These are phyloP conservation scores for Triticum dicoccoides DNA, from an alignment of 176 grass and related monocot species.

Conservation along the genomic window DNA sequence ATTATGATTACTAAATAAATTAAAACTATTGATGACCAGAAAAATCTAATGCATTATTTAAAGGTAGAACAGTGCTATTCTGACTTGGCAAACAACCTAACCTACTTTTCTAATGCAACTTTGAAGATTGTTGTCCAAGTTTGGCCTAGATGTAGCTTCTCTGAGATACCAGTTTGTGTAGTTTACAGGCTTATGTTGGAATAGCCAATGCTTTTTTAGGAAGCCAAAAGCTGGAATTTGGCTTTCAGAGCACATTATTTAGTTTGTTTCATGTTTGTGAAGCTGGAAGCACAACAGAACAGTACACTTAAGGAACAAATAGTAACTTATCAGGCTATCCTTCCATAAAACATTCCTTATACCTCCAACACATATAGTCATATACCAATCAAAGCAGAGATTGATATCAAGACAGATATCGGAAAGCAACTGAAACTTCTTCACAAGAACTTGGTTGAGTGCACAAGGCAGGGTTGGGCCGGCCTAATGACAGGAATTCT, in stretches of 20 bases:
- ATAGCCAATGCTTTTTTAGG: neutral
- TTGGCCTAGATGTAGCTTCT: neutral
- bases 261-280: slow-evolving; percentile 8
- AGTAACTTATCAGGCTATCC: neutral
- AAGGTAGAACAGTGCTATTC: neutral
- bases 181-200: neutral
- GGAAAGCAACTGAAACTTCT: neutral
- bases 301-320: neutral
- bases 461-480: neutral
- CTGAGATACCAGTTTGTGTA: neutral
- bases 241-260: slow-evolving; percentile 1
- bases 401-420: neutral
- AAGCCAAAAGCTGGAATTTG: neutral
- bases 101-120: neutral
- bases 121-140: neutral
- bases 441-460: slow-evolving; percentile 1
- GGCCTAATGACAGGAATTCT: neutral
- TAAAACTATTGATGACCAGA: neutral
- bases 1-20: neutral
- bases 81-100: neutral
- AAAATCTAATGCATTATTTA: neutral
- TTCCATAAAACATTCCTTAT: neutral
- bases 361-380: neutral
- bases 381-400: slow-evolving; percentile 9
- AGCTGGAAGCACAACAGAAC: neutral